Evolutionary conservation across 495 filamentous ascomycete species (phyloP), one percentile per base, ranked within the genome.

Genomic region (Penicillium dipodomyicola): DNA sequence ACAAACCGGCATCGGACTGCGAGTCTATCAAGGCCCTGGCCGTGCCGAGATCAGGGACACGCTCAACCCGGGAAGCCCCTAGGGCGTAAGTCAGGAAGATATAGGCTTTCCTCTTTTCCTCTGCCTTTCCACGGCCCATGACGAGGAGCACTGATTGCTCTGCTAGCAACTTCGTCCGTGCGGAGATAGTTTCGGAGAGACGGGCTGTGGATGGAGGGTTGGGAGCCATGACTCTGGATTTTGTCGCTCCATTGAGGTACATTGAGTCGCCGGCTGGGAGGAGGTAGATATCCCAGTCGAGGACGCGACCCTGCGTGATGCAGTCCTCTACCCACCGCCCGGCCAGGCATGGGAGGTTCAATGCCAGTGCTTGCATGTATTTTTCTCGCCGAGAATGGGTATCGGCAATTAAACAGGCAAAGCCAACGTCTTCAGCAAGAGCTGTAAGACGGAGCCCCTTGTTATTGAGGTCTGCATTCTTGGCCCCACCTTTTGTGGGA

Each of bases 301-400:
- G 59, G 11, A 91, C 61, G 5, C 69, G 68, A 35, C 76, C 75
- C 52, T 81, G 79, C 8, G 77, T 65, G 2, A 90, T 72, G 61
- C 90, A 95, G 50, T 89, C 84, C 29, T 81, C 77, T 52, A 97
- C 75, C 95, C 95, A 98, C 30, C 85, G 83, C 0, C 79, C 79
- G 5, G 87, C 84, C 6, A 98, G 78, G 60, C 91, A 95, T 0
- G 95, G 95, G 1, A 98, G 68, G 5, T 90, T 90, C 4, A 98
- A 81, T 8, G 95, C 92, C 12, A 98, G 84, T 0, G 94, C 94
- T 68, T 97, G 93, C 80, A 98, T 88, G 71, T 94, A 96, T 60
- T 98, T 98, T 35, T 85, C 83, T 53, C 88, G 87, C n/a, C 94
- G 85, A 12, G 88, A 95, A 69, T 96, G 87, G 27, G 82, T 82